These are phyloP conservation scores for Naganishia cerealis DNA, from an alignment of 1,284 basidiomycete species.

Conservation along the genomic window DNA sequence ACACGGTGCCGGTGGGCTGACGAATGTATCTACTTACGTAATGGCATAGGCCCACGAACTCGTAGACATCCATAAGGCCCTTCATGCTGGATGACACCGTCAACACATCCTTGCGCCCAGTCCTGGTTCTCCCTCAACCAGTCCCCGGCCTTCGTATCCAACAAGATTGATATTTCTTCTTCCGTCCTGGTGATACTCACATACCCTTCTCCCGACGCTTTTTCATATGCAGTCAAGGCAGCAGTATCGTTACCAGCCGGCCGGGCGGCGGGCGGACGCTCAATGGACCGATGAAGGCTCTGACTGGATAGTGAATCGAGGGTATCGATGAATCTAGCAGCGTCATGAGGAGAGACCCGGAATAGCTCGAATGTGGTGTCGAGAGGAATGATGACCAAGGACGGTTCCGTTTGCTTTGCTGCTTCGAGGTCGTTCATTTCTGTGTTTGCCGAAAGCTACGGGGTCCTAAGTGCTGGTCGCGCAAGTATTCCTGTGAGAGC, in stretches of 20 bases:
- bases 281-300: conserved; percentile 8
- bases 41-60: conserved; percentile 28
- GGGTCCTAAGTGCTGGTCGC: too few relatives aligned
- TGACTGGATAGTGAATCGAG: conserved; percentile 11
- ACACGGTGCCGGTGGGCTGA: neutral
- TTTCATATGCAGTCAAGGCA: conserved; percentile 7
- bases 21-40: conserved; percentile 8
- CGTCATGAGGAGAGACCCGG: neutral
- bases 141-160: conserved; percentile 1
- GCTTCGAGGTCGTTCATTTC: conserved; percentile 22
- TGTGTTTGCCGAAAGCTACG: too few relatives aligned
- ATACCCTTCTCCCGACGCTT: conserved; percentile 18
- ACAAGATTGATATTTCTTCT: conserved; percentile 12
- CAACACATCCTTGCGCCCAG: neutral
- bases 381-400: conserved; percentile 26
- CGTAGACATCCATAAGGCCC: conserved; percentile 26
- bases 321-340: neutral
- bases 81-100: conserved; percentile 13
- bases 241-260: neutral
- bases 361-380: conserved; percentile 15
- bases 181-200: conserved; percentile 20
- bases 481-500: too few relatives aligned
- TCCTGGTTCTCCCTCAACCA: neutral
- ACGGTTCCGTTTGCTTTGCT: conserved; percentile 16
- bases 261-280: neutral